A percentile compares a stretch with the other conserved stretches of the same genome.
Conservation (phyloP, 75 land plant species). For the Selaginella moellendorffii region DNA sequence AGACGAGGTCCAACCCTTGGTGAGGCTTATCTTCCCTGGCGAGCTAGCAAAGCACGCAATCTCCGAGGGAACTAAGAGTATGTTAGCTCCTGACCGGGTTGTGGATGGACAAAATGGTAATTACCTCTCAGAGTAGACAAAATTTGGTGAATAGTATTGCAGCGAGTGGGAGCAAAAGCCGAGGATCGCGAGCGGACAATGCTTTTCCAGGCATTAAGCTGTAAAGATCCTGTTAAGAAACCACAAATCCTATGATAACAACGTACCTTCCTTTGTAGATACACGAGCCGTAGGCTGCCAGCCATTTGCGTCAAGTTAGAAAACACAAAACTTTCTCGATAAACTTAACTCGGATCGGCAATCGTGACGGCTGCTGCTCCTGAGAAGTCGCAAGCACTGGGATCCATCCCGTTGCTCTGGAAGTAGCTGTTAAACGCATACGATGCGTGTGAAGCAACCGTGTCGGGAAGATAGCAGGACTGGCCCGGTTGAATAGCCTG, state of each 20-base stretch:
- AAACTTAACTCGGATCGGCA: constrained; percentile 55
- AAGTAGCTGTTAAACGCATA: constrained; percentile 67
- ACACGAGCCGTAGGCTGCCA: not conserved
- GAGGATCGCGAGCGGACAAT: no score
- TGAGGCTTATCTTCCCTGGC: constrained; percentile 55
- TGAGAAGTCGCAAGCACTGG: constrained; percentile 45
- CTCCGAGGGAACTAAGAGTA: constrained; percentile 53
- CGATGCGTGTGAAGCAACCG: constrained; percentile 45
- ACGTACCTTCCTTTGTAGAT: not conserved
- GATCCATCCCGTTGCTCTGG: constrained; percentile 31
- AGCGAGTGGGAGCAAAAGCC: no score
- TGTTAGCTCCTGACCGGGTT: no score
- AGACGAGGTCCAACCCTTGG: constrained; percentile 54
- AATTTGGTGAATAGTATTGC: no score
- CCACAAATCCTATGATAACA: not conserved
- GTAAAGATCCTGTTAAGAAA: not conserved
- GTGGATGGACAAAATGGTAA: no score
- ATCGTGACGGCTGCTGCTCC: constrained; percentile 45
- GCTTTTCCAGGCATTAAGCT: not conserved
- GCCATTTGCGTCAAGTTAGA: not conserved
- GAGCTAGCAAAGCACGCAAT: constrained; percentile 63
- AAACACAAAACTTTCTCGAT: not conserved
- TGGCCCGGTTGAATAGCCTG: constrained; percentile 31
- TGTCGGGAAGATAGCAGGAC: constrained; percentile 50
- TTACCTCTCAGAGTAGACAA: no score